These are phyloP conservation scores for Tricholoma furcatifolium DNA, from an alignment of 768 basidiomycete species.

Conservation along the genomic window DNA sequence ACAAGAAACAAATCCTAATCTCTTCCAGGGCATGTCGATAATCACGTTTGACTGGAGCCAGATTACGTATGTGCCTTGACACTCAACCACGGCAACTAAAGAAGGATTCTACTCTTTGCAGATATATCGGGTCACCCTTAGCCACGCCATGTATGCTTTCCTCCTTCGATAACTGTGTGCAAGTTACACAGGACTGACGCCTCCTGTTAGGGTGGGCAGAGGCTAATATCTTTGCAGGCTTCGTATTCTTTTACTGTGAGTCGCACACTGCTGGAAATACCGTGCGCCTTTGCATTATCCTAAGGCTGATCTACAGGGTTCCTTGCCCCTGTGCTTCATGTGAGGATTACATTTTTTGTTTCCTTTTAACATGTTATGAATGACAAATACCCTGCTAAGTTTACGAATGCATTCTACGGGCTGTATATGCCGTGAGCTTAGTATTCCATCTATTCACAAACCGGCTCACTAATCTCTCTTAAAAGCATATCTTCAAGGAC, in stretches of 20 bases:
- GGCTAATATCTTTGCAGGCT: conserved; percentile 62
- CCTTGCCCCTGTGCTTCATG: conserved; percentile 58
- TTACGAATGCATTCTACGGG: conserved; percentile 62
- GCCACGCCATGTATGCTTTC: conserved; percentile 36
- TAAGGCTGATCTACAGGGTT: conserved; percentile 35
- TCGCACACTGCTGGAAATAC: neutral
- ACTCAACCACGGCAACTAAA: neutral
- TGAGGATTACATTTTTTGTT: conserved; percentile 20
- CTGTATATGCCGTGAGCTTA: conserved; percentile 51
- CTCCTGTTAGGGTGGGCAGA: conserved; percentile 59
- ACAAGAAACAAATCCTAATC: conserved; percentile 25
- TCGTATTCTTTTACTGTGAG: conserved; percentile 68
- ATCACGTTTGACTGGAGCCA: conserved; percentile 56
- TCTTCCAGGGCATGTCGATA: conserved; percentile 39
- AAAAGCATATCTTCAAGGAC: conserved; percentile 54
- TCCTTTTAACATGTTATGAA: neutral
- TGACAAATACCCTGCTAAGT: conserved; percentile 34
- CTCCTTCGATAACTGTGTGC: neutral
- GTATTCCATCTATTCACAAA: neutral
- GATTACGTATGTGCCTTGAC: conserved; percentile 44
- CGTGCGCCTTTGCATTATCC: neutral
- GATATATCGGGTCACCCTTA: conserved; percentile 52
- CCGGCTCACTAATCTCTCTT: conserved; percentile 1
- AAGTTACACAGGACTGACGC: neutral
- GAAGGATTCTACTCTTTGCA: conserved; percentile 4